Conservation (phyloP, 2,329 filamentous ascomycete genomes). For the Aspergillus floridensis region DNA sequence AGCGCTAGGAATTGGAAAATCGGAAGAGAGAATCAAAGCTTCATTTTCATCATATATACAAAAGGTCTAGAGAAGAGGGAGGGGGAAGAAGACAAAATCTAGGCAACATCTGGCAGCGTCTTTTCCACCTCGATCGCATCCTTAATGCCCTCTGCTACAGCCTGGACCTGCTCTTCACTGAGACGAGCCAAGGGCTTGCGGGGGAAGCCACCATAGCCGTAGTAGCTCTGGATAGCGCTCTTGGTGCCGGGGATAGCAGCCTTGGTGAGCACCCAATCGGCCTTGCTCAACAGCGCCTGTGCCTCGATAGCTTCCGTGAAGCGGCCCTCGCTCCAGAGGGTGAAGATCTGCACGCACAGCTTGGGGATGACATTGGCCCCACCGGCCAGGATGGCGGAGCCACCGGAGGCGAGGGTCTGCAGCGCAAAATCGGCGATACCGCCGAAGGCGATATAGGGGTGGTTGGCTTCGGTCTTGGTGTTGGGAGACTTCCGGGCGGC, state of each 20-base stretch:
- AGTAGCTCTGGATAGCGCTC: constrained; percentile 76
- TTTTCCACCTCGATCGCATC: constrained; percentile 36
- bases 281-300: constrained; percentile 72
- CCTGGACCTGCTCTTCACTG: constrained; percentile 29
- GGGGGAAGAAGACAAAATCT: constrained; percentile 4
- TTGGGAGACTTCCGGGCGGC: constrained; percentile 22
- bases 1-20: not conserved
- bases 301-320: constrained; percentile 71
- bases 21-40: not conserved
- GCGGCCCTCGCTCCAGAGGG: constrained; percentile 71
- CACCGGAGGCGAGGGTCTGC: constrained; percentile 76
- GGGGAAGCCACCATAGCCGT: constrained; percentile 77
- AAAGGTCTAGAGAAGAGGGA: not conserved
- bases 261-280: constrained; percentile 84
- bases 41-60: not conserved
- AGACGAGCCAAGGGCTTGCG: constrained; percentile 56
- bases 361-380: constrained; percentile 86
- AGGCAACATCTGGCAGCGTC: constrained; percentile 37
- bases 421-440: constrained; percentile 86
- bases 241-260: constrained; percentile 82
- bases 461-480: constrained; percentile 32
- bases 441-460: constrained; percentile 77
- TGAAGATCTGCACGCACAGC: constrained; percentile 76
- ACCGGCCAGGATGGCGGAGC: constrained; percentile 81
- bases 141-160: constrained; percentile 35